Percentiles rank a stretch among this genome's conserved stretches.
Evolutionary conservation across 345 rosid genomes (phyloP).

Genomic region (Ailanthus altissimus): DNA sequence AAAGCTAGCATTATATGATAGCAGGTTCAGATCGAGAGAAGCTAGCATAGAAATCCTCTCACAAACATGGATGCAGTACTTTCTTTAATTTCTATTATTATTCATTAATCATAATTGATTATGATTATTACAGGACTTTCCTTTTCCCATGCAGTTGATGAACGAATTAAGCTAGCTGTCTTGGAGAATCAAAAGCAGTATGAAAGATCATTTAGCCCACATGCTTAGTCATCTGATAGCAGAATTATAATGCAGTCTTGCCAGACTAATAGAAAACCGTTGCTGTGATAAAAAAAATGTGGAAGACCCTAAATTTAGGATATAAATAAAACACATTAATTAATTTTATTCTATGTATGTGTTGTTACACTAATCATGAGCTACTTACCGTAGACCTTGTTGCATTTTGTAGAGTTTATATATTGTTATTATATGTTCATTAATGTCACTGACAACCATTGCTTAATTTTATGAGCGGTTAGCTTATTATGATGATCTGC

Average conservation of each 20-base stretch:
- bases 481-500: background rate
- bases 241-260: slow-evolving; percentile 19
- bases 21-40: too few species aligned
- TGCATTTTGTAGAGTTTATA: background rate
- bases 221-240: slow-evolving; percentile 16
- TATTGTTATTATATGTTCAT: background rate
- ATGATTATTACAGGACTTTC: background rate
- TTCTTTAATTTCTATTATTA: background rate
- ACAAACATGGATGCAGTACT: slow-evolving; percentile 2
- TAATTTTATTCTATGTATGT: background rate
- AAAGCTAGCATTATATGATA: too few species aligned
- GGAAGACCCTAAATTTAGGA: background rate
- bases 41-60: background rate
- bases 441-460: slow-evolving; percentile 3
- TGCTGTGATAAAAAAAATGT: slow-evolving; percentile 15
- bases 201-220: slow-evolving; percentile 23
- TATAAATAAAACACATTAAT: background rate
- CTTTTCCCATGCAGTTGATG: background rate
- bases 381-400: background rate
- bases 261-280: slow-evolving; percentile 33
- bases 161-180: background rate
- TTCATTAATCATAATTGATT: slow-evolving; percentile 1
- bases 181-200: background rate
- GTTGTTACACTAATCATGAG: slow-evolving; percentile 16
- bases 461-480: background rate